Evolutionary conservation across 2,329 filamentous ascomycete genomes (phyloP).

Genomic region (Monilinia fructigena): DNA sequence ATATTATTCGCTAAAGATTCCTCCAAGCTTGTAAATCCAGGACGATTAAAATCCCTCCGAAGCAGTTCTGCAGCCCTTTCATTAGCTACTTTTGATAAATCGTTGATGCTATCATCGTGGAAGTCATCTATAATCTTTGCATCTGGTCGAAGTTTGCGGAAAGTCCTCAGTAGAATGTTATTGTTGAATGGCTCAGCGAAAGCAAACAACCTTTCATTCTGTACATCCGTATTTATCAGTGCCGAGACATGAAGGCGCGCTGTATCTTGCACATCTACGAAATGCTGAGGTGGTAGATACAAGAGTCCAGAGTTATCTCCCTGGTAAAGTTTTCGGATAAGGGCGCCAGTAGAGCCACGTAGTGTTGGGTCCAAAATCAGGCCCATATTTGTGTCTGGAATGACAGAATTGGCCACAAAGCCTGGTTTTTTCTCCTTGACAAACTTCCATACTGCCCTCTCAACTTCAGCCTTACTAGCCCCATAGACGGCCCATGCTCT

Average conservation of each 20-base stretch:
- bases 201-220: conserved; percentile 35
- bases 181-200: conserved; percentile 34
- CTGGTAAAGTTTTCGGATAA: conserved; percentile 31
- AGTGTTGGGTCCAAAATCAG: conserved; percentile 25
- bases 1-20: conserved; percentile 20
- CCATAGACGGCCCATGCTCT: conserved; percentile 38
- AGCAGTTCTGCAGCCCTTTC: conserved; percentile 29
- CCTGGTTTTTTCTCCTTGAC: conserved; percentile 38
- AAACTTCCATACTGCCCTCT: conserved; percentile 45
- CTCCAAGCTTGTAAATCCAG: conserved; percentile 19
- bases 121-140: conserved; percentile 32
- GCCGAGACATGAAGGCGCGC: conserved; percentile 39
- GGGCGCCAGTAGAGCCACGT: conserved; percentile 30
- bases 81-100: conserved; percentile 31
- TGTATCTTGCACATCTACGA: conserved; percentile 41
- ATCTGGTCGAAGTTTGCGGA: conserved; percentile 34
- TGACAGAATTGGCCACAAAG: conserved; percentile 37
- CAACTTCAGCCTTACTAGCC: conserved; percentile 44
- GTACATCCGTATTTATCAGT: conserved; percentile 35
- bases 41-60: conserved; percentile 24
- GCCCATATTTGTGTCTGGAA: conserved; percentile 30
- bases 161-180: conserved; percentile 28
- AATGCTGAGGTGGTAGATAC: conserved; percentile 30
- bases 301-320: conserved; percentile 24
- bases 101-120: conserved; percentile 28